Percentiles rank a stretch among this genome's conserved stretches.
Conservation (phyloP, 163 green algal genomes). For the Chloromonas sp. region DNA sequence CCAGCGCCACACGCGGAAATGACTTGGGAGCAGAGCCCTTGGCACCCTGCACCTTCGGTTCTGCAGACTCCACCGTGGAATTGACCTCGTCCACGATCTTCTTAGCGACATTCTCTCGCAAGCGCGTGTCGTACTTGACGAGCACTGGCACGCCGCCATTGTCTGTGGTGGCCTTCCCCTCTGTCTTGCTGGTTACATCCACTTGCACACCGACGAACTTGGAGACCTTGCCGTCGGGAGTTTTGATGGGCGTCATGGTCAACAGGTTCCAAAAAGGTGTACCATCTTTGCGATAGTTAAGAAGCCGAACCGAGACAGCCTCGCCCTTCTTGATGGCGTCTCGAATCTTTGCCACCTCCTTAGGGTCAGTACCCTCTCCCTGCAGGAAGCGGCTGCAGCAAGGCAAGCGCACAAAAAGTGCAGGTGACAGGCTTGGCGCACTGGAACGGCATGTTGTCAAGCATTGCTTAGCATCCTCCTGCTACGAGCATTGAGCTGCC, state of each 20-base stretch:
- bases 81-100: constrained; percentile 70
- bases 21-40: constrained; percentile 46
- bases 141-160: constrained; percentile 66
- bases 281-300: constrained; percentile 93
- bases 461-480: too few relatives aligned
- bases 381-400: constrained; percentile 79
- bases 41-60: constrained; percentile 10
- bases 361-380: constrained; percentile 82
- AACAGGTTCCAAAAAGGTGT: constrained; percentile 96
- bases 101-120: constrained; percentile 73
- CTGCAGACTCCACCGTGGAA: constrained; percentile 12
- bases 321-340: constrained; percentile 68
- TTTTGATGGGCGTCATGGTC: constrained; percentile 90
- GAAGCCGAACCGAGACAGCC: constrained; percentile 63
- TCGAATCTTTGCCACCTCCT: constrained; percentile 77
- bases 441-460: too few relatives aligned
- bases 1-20: constrained; percentile 83
- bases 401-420: neutral
- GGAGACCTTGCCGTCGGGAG: constrained; percentile 73
- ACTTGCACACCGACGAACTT: constrained; percentile 94
- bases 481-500: neutral
- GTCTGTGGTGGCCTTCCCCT: constrained; percentile 72
- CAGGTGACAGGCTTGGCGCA: neutral
- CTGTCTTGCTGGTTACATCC: constrained; percentile 86
- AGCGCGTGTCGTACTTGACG: constrained; percentile 71